These are phyloP conservation scores for Plasmodiophora brassicae DNA, from an alignment of 208 protist genomes.

Conservation along the genomic window DNA sequence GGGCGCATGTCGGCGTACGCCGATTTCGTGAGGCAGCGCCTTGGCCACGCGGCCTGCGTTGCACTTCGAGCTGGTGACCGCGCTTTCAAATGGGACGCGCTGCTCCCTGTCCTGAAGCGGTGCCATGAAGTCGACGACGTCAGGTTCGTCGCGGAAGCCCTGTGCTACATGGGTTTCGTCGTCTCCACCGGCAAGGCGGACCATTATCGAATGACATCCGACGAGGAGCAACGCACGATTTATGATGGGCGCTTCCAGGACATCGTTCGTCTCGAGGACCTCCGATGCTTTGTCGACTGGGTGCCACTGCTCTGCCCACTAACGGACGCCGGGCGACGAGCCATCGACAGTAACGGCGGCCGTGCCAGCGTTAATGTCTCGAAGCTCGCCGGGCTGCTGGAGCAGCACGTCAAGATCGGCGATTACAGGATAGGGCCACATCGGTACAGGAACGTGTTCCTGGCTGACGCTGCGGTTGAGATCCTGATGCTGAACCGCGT, in stretches of 20 bases:
- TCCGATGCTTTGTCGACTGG: not conserved
- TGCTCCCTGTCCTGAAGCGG: too few species aligned
- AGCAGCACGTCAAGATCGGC: not conserved
- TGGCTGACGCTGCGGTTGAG: not conserved
- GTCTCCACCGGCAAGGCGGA: too few species aligned
- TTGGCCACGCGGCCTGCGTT: too few species aligned
- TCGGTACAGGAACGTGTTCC: not conserved
- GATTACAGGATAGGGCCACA: not conserved
- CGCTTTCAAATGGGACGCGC: too few species aligned
- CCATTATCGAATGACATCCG: too few species aligned
- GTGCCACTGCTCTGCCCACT: not conserved
- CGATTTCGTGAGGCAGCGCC: too few species aligned
- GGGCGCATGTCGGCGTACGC: too few species aligned
- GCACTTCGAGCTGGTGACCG: too few species aligned
- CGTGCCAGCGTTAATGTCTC: not conserved
- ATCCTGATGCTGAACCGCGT: not conserved
- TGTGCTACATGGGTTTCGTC: too few species aligned
- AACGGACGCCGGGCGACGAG: not conserved
- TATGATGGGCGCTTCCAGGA: slow-evolving; percentile 1
- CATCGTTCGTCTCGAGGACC: not conserved
- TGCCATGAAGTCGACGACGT: too few species aligned
- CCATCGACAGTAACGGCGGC: not conserved
- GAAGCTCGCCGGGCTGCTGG: not conserved
- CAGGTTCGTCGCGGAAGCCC: too few species aligned
- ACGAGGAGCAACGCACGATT: not conserved